phyloP scores from a whole-genome alignment of 2,329 filamentous ascomycete genomes.

The Ceratocystis diversiconidia region DNA sequence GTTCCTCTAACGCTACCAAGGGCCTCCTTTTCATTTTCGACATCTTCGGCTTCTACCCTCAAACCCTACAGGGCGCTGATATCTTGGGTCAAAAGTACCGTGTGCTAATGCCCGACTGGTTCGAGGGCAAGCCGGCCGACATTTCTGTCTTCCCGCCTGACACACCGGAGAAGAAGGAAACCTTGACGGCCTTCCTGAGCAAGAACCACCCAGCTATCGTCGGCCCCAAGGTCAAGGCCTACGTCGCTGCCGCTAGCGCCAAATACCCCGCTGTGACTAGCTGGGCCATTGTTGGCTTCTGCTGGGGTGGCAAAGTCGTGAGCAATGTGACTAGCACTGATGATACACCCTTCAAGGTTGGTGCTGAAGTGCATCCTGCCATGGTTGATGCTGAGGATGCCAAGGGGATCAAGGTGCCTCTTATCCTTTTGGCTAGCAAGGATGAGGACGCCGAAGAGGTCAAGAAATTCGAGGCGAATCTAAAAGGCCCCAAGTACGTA shows the following conservation, averaged over 20 bases:
- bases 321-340: conserved; percentile 36
- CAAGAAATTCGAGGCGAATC: conserved; percentile 39
- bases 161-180: conserved; percentile 48
- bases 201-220: conserved; percentile 35
- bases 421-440: conserved; percentile 49
- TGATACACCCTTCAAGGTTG: conserved; percentile 33
- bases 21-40: conserved; percentile 50
- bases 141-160: conserved; percentile 49
- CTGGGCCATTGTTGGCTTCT: conserved; percentile 50
- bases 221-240: conserved; percentile 38
- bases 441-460: conserved; percentile 46
- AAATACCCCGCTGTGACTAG: conserved; percentile 41
- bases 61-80: conserved; percentile 57
- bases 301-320: conserved; percentile 59
- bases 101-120: conserved; percentile 87
- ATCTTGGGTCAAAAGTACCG: conserved; percentile 57
- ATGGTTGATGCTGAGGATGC: conserved; percentile 52
- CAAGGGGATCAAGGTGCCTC: conserved; percentile 43
- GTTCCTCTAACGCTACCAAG: conserved; percentile 36
- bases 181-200: conserved; percentile 43
- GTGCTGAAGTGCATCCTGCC: conserved; percentile 43
- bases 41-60: conserved; percentile 57
- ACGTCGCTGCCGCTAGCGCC: conserved; percentile 38
- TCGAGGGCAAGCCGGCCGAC: conserved; percentile 54
- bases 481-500: conserved; percentile 43